These are phyloP conservation scores for Wolfiporia cocos DNA, from an alignment of 1,284 basidiomycete genomes.

Conservation along the genomic window DNA sequence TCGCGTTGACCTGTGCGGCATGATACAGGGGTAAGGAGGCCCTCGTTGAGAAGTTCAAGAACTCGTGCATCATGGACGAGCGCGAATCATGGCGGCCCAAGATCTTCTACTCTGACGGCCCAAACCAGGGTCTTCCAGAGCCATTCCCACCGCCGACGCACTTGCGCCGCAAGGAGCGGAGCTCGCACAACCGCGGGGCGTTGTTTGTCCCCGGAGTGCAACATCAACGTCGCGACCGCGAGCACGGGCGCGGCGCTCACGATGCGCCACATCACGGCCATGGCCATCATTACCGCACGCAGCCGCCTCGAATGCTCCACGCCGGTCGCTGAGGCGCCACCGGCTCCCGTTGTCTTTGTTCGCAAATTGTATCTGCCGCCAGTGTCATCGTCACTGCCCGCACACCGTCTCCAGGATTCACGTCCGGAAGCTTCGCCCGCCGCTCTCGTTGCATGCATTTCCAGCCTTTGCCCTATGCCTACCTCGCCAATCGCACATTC, in stretches of 20 bases:
- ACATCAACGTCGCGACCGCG: conserved; percentile 11
- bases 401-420: too few relatives aligned
- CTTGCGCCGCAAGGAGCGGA: conserved; percentile 69
- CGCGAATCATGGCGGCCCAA: conserved; percentile 76
- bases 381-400: too few relatives aligned
- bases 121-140: conserved; percentile 66
- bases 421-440: too few relatives aligned
- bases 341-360: too few relatives aligned
- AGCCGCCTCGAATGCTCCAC: conserved; percentile 16
- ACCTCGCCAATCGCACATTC: too few relatives aligned
- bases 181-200: conserved; percentile 66
- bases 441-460: too few relatives aligned
- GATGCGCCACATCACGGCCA: conserved; percentile 2
- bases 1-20: background rate
- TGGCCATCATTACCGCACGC: conserved; percentile 17
- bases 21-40: conserved; percentile 73
- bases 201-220: conserved; percentile 38
- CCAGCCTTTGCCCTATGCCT: too few relatives aligned
- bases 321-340: too few relatives aligned
- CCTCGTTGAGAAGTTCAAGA: conserved; percentile 81
- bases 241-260: background rate
- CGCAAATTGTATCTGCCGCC: too few relatives aligned
- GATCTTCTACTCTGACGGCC: conserved; percentile 76
- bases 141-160: conserved; percentile 79
- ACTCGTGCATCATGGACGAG: conserved; percentile 81